Evolutionary conservation across 2,329 filamentous ascomycete genomes (phyloP).

Genomic region (Aspergillus sp.): DNA sequence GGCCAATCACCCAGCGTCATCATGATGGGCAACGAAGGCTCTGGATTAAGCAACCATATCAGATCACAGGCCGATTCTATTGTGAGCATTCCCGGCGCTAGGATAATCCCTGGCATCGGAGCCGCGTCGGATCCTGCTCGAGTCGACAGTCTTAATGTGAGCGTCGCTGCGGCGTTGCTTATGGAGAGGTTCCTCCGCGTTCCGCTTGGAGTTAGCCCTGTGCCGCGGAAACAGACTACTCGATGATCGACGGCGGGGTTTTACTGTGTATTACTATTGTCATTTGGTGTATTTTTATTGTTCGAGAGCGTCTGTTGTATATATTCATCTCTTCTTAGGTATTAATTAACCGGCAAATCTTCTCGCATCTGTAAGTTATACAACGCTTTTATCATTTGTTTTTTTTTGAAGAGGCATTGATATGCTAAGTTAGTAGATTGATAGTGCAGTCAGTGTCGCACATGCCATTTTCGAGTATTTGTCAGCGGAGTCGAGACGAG

Average conservation of each 20-base stretch:
- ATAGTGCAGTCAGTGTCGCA: neutral
- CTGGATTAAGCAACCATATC: constrained; percentile 66
- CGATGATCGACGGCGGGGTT: neutral
- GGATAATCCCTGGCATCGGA: constrained; percentile 43
- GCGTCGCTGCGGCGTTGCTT: constrained; percentile 78
- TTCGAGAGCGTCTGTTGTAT: neutral
- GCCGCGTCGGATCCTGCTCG: constrained; percentile 43
- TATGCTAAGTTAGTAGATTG: too few species aligned
- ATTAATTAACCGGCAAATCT: neutral
- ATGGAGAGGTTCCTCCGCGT: constrained; percentile 41
- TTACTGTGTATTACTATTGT: neutral
- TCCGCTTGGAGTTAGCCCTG: constrained; percentile 28
- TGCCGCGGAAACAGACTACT: constrained; percentile 16
- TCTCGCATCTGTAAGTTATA: neutral
- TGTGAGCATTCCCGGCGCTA: constrained; percentile 61
- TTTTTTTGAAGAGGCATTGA: too few species aligned
- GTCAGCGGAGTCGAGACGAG: neutral
- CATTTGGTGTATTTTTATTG: neutral
- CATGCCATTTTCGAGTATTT: neutral
- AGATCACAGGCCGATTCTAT: constrained; percentile 64
- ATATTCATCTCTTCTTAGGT: neutral
- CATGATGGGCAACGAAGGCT: constrained; percentile 79
- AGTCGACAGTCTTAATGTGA: constrained; percentile 92
- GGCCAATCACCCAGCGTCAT: constrained; percentile 68
- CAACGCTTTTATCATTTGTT: too few species aligned